A percentile compares a stretch with the other conserved stretches of the same genome.
These are phyloP conservation scores for Ceriops tagal DNA, from an alignment of 345 rosid genomes.

Conservation along the genomic window DNA sequence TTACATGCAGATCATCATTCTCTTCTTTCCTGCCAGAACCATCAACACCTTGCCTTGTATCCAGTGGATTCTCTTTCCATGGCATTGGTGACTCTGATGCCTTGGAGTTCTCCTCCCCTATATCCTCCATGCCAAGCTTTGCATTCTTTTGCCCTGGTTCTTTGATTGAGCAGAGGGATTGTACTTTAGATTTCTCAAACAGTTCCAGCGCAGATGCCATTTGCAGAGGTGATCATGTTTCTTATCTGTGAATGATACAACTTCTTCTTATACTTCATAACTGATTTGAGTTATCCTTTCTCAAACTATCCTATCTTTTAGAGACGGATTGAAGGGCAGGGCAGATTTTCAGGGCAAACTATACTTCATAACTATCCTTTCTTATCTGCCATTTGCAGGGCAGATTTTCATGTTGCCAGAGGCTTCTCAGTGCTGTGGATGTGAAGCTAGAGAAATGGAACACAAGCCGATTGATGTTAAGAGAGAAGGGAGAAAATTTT, in stretches of 20 bases:
- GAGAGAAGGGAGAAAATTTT: slow-evolving; percentile 33
- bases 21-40: slow-evolving; percentile 42
- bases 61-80: slow-evolving; percentile 42
- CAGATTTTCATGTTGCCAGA: slow-evolving; percentile 25
- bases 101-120: slow-evolving; percentile 34
- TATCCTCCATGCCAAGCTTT: slow-evolving; percentile 59
- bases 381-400: too few relatives aligned
- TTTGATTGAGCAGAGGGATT: slow-evolving; percentile 20
- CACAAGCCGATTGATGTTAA: slow-evolving; percentile 26
- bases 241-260: background rate
- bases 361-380: too few relatives aligned
- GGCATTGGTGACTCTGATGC: slow-evolving; percentile 31
- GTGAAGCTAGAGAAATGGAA: slow-evolving; percentile 32
- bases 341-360: slow-evolving; percentile 25
- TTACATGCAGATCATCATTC: slow-evolving; percentile 45
- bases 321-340: slow-evolving; percentile 30
- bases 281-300: background rate
- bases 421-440: slow-evolving; percentile 23
- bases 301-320: slow-evolving; percentile 1
- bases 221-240: slow-evolving; percentile 37
- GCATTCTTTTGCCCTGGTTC: slow-evolving; percentile 46
- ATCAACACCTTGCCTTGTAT: slow-evolving; percentile 33
- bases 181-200: slow-evolving; percentile 19
- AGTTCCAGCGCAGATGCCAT: slow-evolving; percentile 12
- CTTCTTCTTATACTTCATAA: background rate